Base-by-base conservation (phyloP, 1,139 yeast species). In the Blastobotrys indianensis region DNA sequence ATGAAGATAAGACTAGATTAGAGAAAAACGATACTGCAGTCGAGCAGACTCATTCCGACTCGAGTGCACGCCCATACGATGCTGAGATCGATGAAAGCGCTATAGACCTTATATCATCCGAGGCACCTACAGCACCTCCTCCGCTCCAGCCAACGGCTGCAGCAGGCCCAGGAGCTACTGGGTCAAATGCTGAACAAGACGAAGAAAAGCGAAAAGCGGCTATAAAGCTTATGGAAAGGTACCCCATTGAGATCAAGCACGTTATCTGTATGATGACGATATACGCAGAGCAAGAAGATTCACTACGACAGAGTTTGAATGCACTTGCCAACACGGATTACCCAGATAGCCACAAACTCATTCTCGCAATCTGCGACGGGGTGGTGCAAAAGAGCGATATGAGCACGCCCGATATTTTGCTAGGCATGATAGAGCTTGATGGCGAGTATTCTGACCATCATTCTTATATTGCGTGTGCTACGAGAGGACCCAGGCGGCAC, bases 401-500 rank as follows among this genome's bases (percentile, higher is more conserved):
- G 30, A 49, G 41, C 48, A 92, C 98, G 1, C 96, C 97, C 0
- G 97, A 92, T 29, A 82, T 88, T 58, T 87, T 82, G 13, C 67
- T 92, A 49, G 77, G 77, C 47, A 82, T 92, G 94, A 86, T 92
- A 92, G 78, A 82, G 11, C 70, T 74, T 31, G 84, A 87, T 0
- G 75, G 44, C 28, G 37, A 37, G 10, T 80, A 83, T 25, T 96
- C 87, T 12, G 67, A 76, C 59, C 77, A 95, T 1, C 74, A 79
- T 58, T 87, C 97, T 0, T 90, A 92, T 63, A 95, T 92, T 41
- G 94, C 97, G 7, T 25, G 17, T 15, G 97, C 92, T 45, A 95
- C 95, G 1, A 84, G 82, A 60, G 97, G 97, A 53, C 62, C 85
- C 7, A 88, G 86, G 67, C 82, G 97, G 63, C 97, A 90, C 61